Percentiles rank a stretch among this genome's conserved stretches.
These are phyloP conservation scores for Vitis vinifera DNA, from an alignment of 164 flowering plant genomes.

Conservation along the genomic window DNA sequence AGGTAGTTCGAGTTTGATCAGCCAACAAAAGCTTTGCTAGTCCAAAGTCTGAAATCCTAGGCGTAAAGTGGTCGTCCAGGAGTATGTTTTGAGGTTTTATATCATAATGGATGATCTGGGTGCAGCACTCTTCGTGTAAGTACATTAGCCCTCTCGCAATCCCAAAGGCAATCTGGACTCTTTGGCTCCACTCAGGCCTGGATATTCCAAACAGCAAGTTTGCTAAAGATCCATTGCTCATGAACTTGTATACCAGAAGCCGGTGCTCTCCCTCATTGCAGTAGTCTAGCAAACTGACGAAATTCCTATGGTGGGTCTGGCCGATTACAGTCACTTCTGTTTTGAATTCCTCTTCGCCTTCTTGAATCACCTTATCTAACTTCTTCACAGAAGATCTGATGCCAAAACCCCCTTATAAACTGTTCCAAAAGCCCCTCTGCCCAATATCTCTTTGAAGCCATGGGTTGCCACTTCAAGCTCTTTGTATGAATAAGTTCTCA, in stretches of 20 bases:
- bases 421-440: slow-evolving; percentile 17
- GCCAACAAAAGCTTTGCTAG: slow-evolving; percentile 11
- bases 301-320: too few species aligned
- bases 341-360: too few species aligned
- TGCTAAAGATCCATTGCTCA: slow-evolving; percentile 15
- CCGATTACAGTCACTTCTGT: too few species aligned
- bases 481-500: slow-evolving; percentile 9
- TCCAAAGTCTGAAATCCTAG: slow-evolving; percentile 17
- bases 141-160: slow-evolving; percentile 14
- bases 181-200: slow-evolving; percentile 8
- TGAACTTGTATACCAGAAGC: neutral
- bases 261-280: too few species aligned
- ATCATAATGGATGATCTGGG: slow-evolving; percentile 16
- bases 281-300: too few species aligned
- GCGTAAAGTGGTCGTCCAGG: slow-evolving; percentile 2
- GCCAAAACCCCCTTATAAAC: slow-evolving; percentile 10
- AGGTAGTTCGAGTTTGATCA: slow-evolving; percentile 9
- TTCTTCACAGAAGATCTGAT: slow-evolving; percentile 13
- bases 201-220: neutral
- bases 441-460: slow-evolving; percentile 10
- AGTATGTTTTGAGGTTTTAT: slow-evolving; percentile 20
- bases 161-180: slow-evolving; percentile 4
- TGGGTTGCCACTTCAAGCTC: slow-evolving; percentile 15
- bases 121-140: slow-evolving; percentile 15
- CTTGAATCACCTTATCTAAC: slow-evolving; percentile 1